Conservation (phyloP, 2,329 filamentous ascomycete genomes). For the Neonectria hederae region DNA sequence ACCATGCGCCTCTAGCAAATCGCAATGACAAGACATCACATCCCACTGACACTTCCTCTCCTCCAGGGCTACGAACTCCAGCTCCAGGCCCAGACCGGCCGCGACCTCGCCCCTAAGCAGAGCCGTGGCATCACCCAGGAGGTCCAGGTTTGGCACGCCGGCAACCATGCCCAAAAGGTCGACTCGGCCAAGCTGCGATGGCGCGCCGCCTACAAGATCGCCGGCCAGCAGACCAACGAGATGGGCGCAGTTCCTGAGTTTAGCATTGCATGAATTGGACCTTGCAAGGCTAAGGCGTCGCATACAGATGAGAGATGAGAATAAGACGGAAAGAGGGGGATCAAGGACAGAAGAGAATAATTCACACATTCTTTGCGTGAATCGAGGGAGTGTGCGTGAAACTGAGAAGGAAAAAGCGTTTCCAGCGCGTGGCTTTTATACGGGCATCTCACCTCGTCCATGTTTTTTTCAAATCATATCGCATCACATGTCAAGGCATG, state of each 20-base stretch:
- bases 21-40: not conserved
- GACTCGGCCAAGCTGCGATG: conserved; percentile 88
- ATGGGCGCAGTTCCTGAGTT: conserved; percentile 86
- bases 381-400: not conserved
- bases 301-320: not conserved
- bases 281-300: conserved; percentile 6
- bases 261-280: conserved; percentile 68
- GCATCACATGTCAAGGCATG: conserved; percentile 3
- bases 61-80: conserved; percentile 79
- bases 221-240: conserved; percentile 74
- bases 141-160: conserved; percentile 78
- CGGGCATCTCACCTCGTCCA: not conserved
- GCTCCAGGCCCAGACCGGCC: conserved; percentile 85
- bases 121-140: conserved; percentile 81
- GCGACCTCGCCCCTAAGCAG: conserved; percentile 77
- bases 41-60: conserved; percentile 13
- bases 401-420: conserved; percentile 17
- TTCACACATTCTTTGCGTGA: not conserved
- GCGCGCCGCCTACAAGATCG: conserved; percentile 83
- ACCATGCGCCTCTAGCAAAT: not conserved
- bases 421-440: conserved; percentile 16
- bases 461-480: conserved; percentile 1
- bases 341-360: not conserved
- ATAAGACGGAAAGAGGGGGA: not conserved
- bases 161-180: conserved; percentile 74